Conservation (phyloP, 192 early-diverging fungal genomes). For the Phycomyces blakesleeanus region DNA sequence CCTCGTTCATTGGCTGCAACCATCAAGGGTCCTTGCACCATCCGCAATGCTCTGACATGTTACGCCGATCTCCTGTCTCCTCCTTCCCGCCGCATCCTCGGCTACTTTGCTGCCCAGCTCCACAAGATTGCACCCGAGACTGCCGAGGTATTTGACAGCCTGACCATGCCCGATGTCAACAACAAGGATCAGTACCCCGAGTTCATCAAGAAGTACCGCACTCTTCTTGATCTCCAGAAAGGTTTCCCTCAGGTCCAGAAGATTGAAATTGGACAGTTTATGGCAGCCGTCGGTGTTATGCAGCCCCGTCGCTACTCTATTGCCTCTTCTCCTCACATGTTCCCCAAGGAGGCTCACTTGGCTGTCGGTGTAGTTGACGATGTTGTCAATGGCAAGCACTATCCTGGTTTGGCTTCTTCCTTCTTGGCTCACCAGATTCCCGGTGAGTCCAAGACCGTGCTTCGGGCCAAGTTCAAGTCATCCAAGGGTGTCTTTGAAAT, state of each 20-base stretch:
- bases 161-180: slow-evolving; percentile 32
- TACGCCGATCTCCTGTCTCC: slow-evolving; percentile 47
- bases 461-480: slow-evolving; percentile 19
- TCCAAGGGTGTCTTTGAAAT: slow-evolving; percentile 54
- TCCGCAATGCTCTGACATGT: slow-evolving; percentile 44
- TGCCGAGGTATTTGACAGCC: slow-evolving; percentile 25
- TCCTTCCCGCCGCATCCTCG: slow-evolving; percentile 33
- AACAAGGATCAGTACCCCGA: slow-evolving; percentile 28
- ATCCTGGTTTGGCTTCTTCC: slow-evolving; percentile 30
- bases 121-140: slow-evolving; percentile 31
- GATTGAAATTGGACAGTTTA: slow-evolving; percentile 36
- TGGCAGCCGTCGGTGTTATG: slow-evolving; percentile 43
- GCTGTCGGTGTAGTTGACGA: slow-evolving; percentile 35
- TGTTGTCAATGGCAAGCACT: slow-evolving; percentile 15
- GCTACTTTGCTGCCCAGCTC: slow-evolving; percentile 33
- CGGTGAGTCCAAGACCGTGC: slow-evolving; percentile 18
- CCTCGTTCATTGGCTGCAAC: slow-evolving; percentile 44
- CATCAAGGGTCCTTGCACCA: slow-evolving; percentile 42
- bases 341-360: slow-evolving; percentile 28
- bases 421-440: slow-evolving; percentile 20
- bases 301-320: slow-evolving; percentile 88
- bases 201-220: slow-evolving; percentile 25
- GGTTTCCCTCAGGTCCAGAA: slow-evolving; percentile 30
- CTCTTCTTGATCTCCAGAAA: slow-evolving; percentile 24
- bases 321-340: slow-evolving; percentile 55